Evolutionary conservation across 1,284 basidiomycete species (phyloP), one percentile per base, ranked within the genome.

Genomic region (Sporisorium reilianum): DNA sequence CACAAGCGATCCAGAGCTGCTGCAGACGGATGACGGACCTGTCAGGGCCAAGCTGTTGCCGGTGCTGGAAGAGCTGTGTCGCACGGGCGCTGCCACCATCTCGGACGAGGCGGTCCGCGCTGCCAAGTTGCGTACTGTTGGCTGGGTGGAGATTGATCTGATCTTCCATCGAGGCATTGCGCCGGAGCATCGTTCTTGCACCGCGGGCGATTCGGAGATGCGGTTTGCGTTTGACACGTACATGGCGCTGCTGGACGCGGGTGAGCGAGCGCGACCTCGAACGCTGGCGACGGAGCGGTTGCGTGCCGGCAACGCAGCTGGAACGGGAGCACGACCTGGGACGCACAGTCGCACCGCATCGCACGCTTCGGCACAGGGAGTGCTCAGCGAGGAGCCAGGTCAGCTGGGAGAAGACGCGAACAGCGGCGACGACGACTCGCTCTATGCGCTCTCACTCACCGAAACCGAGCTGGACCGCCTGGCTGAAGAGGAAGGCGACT

Each of bases 181-280:
- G 9, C 67, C 61, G 2, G 78, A 79, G 55, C 80, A 81, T 32
- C 44, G 66, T 9, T 57, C 66, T 28, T 67, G 78, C 46, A 58
- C 66, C 9, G 65, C 74, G 7, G 80, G 78, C 22, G 80, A 83
- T 32, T 28, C 55, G 25, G 79, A 81, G 70, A 61, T 83, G 69
- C 74, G 81, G 10, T 75, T 64, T 32, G 78, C 73, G 3, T 77
- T 57, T 54, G 79, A 81, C 22, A 70, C 75, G n/a, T 78, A 74
- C 55, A 57, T 71, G 41, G 62, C 78, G 20, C 51, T 76, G 50
- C 50, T 58, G 30, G 78, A 81, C 45, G 64, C 66, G 2, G 75
- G 77, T 11, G 74, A 80, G 55, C 65, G 80, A 41, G 49, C 67
- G 5, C 55, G 56, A 22, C 64, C 78, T 20, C 63, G 64, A 16